A percentile compares a stretch with the other conserved stretches of the same genome.
phyloP scores from a whole-genome alignment of 2,329 filamentous ascomycete genomes.

The Scorias spongiosa region DNA sequence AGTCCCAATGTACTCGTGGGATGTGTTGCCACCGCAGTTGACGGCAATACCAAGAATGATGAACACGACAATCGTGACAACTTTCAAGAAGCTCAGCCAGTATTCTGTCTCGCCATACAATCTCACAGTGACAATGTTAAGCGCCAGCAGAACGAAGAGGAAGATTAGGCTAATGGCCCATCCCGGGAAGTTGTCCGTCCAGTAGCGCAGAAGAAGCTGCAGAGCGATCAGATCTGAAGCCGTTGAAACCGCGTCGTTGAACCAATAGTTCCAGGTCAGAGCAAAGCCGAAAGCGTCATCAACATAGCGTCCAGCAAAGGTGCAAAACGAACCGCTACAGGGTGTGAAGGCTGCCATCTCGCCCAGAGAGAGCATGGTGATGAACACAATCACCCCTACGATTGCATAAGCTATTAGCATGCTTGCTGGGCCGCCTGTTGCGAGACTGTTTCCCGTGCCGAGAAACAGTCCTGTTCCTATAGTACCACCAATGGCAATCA shows the following conservation, averaged over 20 bases:
- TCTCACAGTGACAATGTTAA: conserved; percentile 30
- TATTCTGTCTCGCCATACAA: conserved; percentile 40
- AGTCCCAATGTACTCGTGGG: conserved; percentile 31
- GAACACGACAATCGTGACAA: conserved; percentile 36
- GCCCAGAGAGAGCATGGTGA: conserved; percentile 31
- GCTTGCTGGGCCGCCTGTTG: conserved; percentile 17
- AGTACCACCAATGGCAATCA: conserved; percentile 34
- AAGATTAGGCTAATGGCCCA: conserved; percentile 42
- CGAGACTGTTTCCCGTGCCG: conserved; percentile 13
- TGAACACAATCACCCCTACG: conserved; percentile 21
- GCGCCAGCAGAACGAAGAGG: conserved; percentile 22
- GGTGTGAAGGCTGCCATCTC: conserved; percentile 43
- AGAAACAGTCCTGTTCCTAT: conserved; percentile 12
- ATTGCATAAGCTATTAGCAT: conserved; percentile 22
- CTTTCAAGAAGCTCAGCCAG: conserved; percentile 38
- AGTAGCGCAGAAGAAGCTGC: conserved; percentile 45
- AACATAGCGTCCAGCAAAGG: conserved; percentile 28
- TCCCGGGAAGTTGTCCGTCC: conserved; percentile 46
- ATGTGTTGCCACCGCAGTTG: conserved; percentile 33
- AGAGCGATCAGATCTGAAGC: conserved; percentile 42
- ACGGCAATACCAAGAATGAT: conserved; percentile 35
- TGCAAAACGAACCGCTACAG: conserved; percentile 12
- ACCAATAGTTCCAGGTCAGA: conserved; percentile 26
- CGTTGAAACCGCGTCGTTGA: conserved; percentile 29
- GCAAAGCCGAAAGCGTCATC: conserved; percentile 42